phyloP scores from a whole-genome alignment of 306 rosid genomes.

The Vicia villosa region DNA sequence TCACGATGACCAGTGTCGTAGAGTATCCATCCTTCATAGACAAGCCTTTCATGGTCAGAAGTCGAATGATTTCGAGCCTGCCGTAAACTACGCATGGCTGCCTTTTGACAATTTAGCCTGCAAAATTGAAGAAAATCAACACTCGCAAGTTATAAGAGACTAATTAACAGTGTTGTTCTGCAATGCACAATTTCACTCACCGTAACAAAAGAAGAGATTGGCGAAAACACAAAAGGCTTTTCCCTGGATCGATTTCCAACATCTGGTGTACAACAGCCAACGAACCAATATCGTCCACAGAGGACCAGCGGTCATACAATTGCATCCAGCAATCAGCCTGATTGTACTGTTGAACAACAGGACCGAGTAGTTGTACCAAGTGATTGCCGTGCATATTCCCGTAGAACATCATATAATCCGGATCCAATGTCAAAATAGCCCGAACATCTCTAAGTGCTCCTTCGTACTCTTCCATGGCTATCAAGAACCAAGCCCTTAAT shows the following conservation, averaged over 20 bases:
- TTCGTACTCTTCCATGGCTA: conserved; percentile 74
- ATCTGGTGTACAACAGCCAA: conserved; percentile 88
- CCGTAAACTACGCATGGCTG: conserved; percentile 86
- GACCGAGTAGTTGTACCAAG: conserved; percentile 68
- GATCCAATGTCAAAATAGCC: conserved; percentile 83
- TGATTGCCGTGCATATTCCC: conserved; percentile 73
- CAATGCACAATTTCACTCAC: conserved; percentile 40
- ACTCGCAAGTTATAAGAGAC: neutral
- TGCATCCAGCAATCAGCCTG: conserved; percentile 99
- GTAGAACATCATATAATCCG: conserved; percentile 69
- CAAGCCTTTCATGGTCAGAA: conserved; percentile 82
- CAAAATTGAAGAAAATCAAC: conserved; percentile 36
- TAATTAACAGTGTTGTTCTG: neutral
- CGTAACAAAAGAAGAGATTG: conserved; percentile 84
- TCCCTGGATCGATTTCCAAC: conserved; percentile 84
- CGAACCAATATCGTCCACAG: conserved; percentile 91
- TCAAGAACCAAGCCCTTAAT: conserved; percentile 80
- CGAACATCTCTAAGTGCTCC: conserved; percentile 80
- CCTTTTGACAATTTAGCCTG: conserved; percentile 87
- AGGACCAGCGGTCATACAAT: conserved; percentile 85
- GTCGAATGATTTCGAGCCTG: conserved; percentile 76
- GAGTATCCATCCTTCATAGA: conserved; percentile 93
- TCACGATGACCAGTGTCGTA: conserved; percentile 94
- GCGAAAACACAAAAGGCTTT: conserved; percentile 79
- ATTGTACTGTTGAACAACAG: conserved; percentile 65